Conservation (phyloP, 2,329 filamentous ascomycete species). For the Zasmidium angulare region DNA sequence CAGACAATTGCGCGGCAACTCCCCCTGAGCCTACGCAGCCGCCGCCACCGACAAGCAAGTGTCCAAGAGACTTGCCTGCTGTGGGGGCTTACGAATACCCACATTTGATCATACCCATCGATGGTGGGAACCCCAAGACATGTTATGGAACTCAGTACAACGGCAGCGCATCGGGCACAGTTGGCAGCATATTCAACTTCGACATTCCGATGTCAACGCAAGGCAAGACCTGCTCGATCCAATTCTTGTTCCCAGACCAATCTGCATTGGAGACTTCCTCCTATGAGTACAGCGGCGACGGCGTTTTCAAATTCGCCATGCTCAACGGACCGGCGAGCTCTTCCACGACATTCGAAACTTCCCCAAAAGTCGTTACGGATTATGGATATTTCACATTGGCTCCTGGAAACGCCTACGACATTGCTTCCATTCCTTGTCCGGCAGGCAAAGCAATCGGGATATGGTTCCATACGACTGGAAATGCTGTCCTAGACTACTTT, state of each 20-base stretch:
- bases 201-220: conserved; percentile 57
- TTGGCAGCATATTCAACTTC: conserved; percentile 68
- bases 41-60: conserved; percentile 9
- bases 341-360: conserved; percentile 54
- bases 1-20: conserved; percentile 14
- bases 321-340: conserved; percentile 49
- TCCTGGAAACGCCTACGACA: conserved; percentile 18
- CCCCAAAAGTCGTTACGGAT: conserved; percentile 12
- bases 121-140: conserved; percentile 54
- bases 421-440: conserved; percentile 19
- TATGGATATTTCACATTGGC: conserved; percentile 12
- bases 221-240: conserved; percentile 61
- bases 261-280: conserved; percentile 60
- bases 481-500: conserved; percentile 18
- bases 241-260: conserved; percentile 64
- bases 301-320: conserved; percentile 27
- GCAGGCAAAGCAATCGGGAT: conserved; percentile 17
- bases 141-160: conserved; percentile 57
- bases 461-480: conserved; percentile 14
- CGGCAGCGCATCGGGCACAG: conserved; percentile 54
- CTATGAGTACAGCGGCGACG: conserved; percentile 46
- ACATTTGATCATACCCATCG: conserved; percentile 63
- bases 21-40: conserved; percentile 8
- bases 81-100: background rate
- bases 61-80: conserved; percentile 15